Evolutionary conservation across 2,329 filamentous ascomycete species (phyloP).

Genomic region (Ceratocystis cacaofunesta): DNA sequence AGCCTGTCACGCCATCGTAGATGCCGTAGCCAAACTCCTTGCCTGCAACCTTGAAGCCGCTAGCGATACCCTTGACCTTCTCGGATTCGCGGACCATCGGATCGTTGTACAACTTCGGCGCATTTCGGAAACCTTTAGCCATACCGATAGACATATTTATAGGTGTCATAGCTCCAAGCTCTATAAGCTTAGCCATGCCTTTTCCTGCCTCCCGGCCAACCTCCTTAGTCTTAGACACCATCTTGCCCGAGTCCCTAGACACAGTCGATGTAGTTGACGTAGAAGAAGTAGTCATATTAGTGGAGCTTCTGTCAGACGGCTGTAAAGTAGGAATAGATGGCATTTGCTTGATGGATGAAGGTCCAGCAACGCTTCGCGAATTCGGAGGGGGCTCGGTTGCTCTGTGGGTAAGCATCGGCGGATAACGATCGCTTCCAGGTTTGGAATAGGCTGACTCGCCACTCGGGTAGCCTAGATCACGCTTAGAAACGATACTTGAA

Average conservation of each 20-base stretch:
- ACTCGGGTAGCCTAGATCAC: neutral
- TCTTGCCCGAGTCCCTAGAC: neutral
- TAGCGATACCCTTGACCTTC: conserved; percentile 62
- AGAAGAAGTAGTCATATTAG: neutral
- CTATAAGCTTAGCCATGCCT: conserved; percentile 56
- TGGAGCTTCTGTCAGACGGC: neutral
- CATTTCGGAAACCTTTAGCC: conserved; percentile 77
- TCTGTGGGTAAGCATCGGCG: neutral
- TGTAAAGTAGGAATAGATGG: neutral
- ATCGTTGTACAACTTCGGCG: conserved; percentile 72
- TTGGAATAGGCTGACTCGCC: neutral
- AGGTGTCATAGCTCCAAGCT: conserved; percentile 61
- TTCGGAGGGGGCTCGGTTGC: neutral
- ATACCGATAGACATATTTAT: conserved; percentile 74
- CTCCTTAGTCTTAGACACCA: conserved; percentile 21
- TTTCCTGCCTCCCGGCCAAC: conserved; percentile 32
- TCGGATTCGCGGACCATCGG: conserved; percentile 63
- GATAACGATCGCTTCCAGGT: neutral
- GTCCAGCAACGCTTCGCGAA: neutral
- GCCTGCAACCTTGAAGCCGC: conserved; percentile 61
- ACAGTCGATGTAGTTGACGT: neutral
- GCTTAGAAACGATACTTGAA: neutral
- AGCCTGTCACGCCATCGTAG: conserved; percentile 66
- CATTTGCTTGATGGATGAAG: neutral
- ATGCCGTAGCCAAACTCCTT: conserved; percentile 66